Conservation (phyloP, 257 asterid genomes). For the Nicotiana otophora region DNA sequence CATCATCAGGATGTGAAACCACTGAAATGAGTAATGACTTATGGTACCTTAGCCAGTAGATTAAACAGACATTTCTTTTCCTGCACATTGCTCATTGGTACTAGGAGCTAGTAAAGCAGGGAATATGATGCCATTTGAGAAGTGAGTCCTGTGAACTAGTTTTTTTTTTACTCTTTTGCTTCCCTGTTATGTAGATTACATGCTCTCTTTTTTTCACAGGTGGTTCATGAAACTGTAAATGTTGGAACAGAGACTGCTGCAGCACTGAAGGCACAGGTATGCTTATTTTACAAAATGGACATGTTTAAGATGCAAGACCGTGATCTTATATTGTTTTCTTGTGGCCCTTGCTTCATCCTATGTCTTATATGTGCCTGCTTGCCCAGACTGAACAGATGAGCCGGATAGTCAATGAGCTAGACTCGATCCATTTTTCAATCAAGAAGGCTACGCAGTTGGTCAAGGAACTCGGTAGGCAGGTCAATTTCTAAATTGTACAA, state of each 20-base stretch:
- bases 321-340: slow-evolving; percentile 3
- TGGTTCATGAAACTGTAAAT: slow-evolving; percentile 78
- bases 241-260: slow-evolving; percentile 98
- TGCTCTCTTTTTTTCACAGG: slow-evolving; percentile 40
- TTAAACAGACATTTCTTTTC: neutral
- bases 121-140: slow-evolving; percentile 3
- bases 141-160: slow-evolving; percentile 20
- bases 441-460: slow-evolving; percentile 95
- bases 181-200: slow-evolving; percentile 10
- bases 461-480: slow-evolving; percentile 99
- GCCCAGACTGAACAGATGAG: slow-evolving; percentile 97
- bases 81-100: neutral
- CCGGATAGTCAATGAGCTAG: slow-evolving; percentile 91
- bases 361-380: slow-evolving; percentile 16
- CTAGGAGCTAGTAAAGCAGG: neutral
- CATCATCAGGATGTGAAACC: neutral
- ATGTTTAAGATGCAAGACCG: slow-evolving; percentile 16
- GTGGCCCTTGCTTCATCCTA: neutral
- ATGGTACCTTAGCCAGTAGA: neutral
- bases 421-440: slow-evolving; percentile 88
- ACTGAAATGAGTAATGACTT: neutral
- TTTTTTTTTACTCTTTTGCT: neutral
- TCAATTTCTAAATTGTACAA: slow-evolving; percentile 44
- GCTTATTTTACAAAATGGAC: slow-evolving; percentile 14
- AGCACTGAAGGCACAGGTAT: slow-evolving; percentile 95